A percentile compares a stretch with the other conserved stretches of the same genome.
These are phyloP conservation scores for Sphaceloma murrayae DNA, from an alignment of 2,329 filamentous ascomycete species.

Conservation along the genomic window DNA sequence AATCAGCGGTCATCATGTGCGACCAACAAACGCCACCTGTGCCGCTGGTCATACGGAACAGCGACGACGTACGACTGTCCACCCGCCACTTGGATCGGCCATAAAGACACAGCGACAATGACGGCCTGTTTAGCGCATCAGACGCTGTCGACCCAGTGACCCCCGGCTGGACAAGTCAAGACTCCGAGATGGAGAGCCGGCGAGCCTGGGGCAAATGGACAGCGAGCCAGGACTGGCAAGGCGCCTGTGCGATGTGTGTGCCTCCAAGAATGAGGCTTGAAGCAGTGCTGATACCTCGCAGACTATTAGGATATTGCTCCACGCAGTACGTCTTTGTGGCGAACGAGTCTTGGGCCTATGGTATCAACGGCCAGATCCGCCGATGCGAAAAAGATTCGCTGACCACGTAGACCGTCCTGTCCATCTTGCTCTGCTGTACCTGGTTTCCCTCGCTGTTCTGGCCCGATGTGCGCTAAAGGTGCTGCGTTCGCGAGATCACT, in stretches of 20 bases:
- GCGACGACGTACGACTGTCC: no score
- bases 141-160: no score
- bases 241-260: constrained; percentile 2
- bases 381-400: no score
- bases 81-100: no score
- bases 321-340: constrained; percentile 7
- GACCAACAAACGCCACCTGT: no score
- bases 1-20: no score
- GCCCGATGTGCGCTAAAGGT: neutral
- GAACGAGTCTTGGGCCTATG: constrained; percentile 9
- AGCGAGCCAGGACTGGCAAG: constrained; percentile 5
- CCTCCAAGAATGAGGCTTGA: neutral
- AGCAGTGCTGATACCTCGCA: constrained; percentile 1
- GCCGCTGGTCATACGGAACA: no score
- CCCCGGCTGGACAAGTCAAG: neutral
- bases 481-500: constrained; percentile 2
- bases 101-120: no score
- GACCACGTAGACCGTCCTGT: constrained; percentile 3
- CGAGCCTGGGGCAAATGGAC: neutral
- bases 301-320: constrained; percentile 9
- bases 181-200: constrained; percentile 6
- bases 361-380: no score
- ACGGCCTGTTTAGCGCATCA: no score
- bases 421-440: constrained; percentile 7
- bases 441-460: constrained; percentile 5